Percentiles rank a stretch among this genome's conserved stretches.
These are phyloP conservation scores for Vanilla planifolia DNA, from an alignment of 106 monocot genomes.

Conservation along the genomic window DNA sequence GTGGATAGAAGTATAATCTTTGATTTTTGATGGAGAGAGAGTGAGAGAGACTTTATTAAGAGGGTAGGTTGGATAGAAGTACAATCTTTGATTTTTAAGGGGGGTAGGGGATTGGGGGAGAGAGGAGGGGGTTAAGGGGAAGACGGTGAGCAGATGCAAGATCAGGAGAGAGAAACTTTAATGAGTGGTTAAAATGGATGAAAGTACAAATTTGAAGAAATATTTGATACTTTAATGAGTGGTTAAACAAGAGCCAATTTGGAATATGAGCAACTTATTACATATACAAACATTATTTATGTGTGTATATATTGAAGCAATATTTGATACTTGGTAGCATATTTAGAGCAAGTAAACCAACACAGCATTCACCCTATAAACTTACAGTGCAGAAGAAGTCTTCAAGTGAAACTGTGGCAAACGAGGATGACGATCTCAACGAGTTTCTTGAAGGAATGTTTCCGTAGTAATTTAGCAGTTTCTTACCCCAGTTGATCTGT, in stretches of 20 bases:
- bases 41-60: no score
- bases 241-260: no score
- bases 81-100: no score
- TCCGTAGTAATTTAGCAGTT: constrained; percentile 9
- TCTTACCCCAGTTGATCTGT: neutral
- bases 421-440: constrained; percentile 20
- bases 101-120: no score
- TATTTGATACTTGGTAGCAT: neutral
- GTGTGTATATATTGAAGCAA: neutral
- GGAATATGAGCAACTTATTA: neutral
- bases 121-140: no score
- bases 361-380: neutral
- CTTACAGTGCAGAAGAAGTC: constrained; percentile 4
- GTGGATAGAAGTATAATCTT: no score
- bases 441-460: constrained; percentile 38
- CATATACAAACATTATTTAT: neutral
- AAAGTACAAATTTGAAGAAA: no score
- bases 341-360: neutral
- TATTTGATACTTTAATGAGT: neutral
- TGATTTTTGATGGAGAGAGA: no score
- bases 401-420: neutral
- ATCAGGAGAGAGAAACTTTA: no score
- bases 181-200: no score
- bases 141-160: no score
- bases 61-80: no score